These are phyloP conservation scores for Bipolaris sorokiniana DNA, from an alignment of 2,329 filamentous ascomycete species.

Conservation along the genomic window DNA sequence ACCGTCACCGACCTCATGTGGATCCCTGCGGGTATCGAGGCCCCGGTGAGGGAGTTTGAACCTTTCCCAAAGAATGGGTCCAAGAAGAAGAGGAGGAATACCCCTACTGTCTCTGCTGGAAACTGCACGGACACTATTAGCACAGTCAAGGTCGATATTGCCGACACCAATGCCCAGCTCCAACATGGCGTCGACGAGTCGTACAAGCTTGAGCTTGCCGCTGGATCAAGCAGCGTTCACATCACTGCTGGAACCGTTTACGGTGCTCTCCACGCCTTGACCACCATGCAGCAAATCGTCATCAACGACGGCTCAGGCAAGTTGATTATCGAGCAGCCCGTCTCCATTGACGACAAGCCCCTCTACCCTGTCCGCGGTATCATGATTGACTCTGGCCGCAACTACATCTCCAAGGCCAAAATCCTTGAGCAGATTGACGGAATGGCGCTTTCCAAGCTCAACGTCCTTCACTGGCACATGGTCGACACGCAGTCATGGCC, in stretches of 20 bases:
- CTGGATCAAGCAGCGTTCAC: conserved; percentile 50
- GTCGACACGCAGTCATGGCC: conserved; percentile 64
- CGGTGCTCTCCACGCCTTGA: conserved; percentile 63
- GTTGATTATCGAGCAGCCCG: conserved; percentile 60
- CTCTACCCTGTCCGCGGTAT: conserved; percentile 62
- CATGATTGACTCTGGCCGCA: conserved; percentile 62
- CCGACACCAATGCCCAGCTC: conserved; percentile 55
- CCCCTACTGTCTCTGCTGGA: conserved; percentile 6
- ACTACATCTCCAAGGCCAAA: conserved; percentile 60
- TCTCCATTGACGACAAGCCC: conserved; percentile 58
- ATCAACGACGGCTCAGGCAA: conserved; percentile 55
- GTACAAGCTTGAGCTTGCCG: conserved; percentile 57
- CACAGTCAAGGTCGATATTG: conserved; percentile 55
- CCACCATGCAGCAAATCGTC: conserved; percentile 63
- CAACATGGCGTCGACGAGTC: conserved; percentile 64
- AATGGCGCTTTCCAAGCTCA: conserved; percentile 63
- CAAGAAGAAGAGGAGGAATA: conserved; percentile 31
- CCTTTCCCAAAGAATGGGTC: conserved; percentile 57
- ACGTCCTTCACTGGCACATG: conserved; percentile 64
- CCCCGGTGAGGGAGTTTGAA: conserved; percentile 58
- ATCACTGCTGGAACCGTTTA: conserved; percentile 60
- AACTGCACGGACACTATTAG: conserved; percentile 47
- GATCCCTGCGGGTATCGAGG: conserved; percentile 61
- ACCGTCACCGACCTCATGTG: conserved; percentile 60
- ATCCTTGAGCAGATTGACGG: conserved; percentile 62